These are phyloP conservation scores for Plicaturopsis crispa DNA, from an alignment of 768 basidiomycete species.

Conservation along the genomic window DNA sequence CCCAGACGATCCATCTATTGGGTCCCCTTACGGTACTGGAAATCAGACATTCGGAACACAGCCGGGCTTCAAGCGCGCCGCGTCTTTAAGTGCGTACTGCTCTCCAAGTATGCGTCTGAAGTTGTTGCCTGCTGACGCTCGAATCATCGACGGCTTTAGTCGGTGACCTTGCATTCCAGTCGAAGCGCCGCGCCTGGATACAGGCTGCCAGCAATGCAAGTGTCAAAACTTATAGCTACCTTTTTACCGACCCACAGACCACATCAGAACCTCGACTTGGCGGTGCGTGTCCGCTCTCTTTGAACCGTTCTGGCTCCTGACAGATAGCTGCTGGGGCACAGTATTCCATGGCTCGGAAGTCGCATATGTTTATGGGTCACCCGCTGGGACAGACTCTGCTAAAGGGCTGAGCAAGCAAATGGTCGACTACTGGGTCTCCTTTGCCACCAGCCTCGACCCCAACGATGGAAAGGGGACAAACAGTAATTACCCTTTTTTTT, in stretches of 20 bases:
- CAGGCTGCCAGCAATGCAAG: slow-evolving; percentile 1
- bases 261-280: slow-evolving; percentile 5
- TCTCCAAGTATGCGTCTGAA: no score
- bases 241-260: slow-evolving; percentile 12
- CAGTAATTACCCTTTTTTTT: slow-evolving; percentile 21
- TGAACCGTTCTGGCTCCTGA: no score
- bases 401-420: slow-evolving; percentile 23
- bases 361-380: slow-evolving; percentile 25
- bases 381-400: no score
- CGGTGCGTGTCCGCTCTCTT: slow-evolving; percentile 8
- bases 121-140: no score
- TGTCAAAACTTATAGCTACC: slow-evolving; percentile 1
- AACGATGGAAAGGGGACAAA: slow-evolving; percentile 30
- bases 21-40: slow-evolving; percentile 8
- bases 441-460: slow-evolving; percentile 34
- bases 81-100: no score
- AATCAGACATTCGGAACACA: slow-evolving; percentile 3
- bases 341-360: slow-evolving; percentile 25
- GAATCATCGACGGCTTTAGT: no score
- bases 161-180: neutral
- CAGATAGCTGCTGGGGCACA: no score
- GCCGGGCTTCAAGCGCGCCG: neutral
- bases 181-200: neutral
- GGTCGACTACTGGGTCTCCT: slow-evolving; percentile 41
- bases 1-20: slow-evolving; percentile 4